These are phyloP conservation scores for Zygnema circumcarinatum DNA, from an alignment of 139 green algal genomes.

Conservation along the genomic window DNA sequence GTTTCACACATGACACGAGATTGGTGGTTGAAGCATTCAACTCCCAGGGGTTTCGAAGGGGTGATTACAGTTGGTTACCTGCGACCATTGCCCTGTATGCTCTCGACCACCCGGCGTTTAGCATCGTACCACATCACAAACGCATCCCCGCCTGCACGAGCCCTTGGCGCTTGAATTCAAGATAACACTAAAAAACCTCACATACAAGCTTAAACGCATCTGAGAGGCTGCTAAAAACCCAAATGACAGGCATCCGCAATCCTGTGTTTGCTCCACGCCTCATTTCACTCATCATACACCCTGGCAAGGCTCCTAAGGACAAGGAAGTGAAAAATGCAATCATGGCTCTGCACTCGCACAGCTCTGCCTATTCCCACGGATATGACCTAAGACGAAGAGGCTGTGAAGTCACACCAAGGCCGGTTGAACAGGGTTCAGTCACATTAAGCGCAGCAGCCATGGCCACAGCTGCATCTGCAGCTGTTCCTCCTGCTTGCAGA, in stretches of 20 bases:
- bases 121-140: conserved; percentile 75
- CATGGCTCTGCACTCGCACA: no score
- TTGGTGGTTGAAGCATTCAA: no score
- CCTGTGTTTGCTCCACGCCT: not conserved
- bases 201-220: not conserved
- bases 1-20: no score
- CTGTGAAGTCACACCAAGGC: conserved; percentile 37
- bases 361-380: no score
- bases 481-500: conserved; percentile 74
- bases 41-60: no score
- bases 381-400: no score
- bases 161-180: no score
- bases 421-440: conserved; percentile 76
- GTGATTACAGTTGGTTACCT: no score
- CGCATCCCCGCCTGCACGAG: conserved; percentile 71
- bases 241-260: not conserved
- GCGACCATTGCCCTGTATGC: conserved; percentile 68
- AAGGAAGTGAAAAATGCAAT: no score
- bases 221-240: not conserved
- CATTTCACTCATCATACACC: no score
- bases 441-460: conserved; percentile 75
- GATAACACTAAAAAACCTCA: conserved; percentile 18
- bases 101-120: conserved; percentile 61
- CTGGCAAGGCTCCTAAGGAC: no score
- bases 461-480: conserved; percentile 78